A percentile compares a stretch with the other conserved stretches of the same genome.
phyloP scores from a whole-genome alignment of 352 stramenopile species.

The Globisporangium okanoganense region DNA sequence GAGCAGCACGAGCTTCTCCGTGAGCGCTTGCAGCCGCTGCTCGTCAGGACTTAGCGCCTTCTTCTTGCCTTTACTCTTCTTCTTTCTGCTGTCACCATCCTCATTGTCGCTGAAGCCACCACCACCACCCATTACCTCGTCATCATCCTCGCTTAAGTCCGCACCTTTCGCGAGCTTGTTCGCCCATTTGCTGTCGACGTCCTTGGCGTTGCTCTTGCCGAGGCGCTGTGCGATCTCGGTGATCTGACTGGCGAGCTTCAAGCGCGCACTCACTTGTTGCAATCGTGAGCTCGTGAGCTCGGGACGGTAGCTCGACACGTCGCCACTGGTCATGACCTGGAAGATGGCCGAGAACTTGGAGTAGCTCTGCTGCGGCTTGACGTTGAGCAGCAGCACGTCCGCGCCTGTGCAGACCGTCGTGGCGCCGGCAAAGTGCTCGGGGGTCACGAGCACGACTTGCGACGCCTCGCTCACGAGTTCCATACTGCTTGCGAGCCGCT shows the following conservation, averaged over 20 bases:
- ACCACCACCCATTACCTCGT: conserved; percentile 16
- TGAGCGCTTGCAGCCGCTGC: conserved; percentile 66
- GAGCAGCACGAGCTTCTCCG: conserved; percentile 62
- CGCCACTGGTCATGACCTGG: conserved; percentile 11
- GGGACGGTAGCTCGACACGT: conserved; percentile 21
- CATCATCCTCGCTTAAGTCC: conserved; percentile 44
- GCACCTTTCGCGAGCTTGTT: conserved; percentile 50
- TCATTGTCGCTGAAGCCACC: conserved; percentile 25
- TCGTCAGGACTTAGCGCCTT: conserved; percentile 46
- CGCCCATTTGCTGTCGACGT: conserved; percentile 57
- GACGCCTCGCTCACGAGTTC: conserved; percentile 6
- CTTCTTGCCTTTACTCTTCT: conserved; percentile 42
- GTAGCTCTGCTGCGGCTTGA: conserved; percentile 4
- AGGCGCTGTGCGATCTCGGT: conserved; percentile 44
- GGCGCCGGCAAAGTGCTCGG: conserved; percentile 43
- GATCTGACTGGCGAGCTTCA: conserved; percentile 61
- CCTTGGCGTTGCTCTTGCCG: conserved; percentile 17
- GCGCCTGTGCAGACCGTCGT: conserved; percentile 23
- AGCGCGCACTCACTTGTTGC: conserved; percentile 41
- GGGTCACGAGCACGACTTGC: conserved; percentile 52
- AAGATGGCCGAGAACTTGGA: conserved; percentile 38
- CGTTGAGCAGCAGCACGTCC: conserved; percentile 37
- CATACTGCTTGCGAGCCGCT: conserved; percentile 26
- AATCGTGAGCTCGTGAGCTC: conserved; percentile 26
- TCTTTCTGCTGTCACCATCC: conserved; percentile 27